Percentiles rank a stretch among this genome's conserved stretches.
phyloP scores from a whole-genome alignment of 2,329 filamentous ascomycete genomes.

The Colletotrichum theobromicola region DNA sequence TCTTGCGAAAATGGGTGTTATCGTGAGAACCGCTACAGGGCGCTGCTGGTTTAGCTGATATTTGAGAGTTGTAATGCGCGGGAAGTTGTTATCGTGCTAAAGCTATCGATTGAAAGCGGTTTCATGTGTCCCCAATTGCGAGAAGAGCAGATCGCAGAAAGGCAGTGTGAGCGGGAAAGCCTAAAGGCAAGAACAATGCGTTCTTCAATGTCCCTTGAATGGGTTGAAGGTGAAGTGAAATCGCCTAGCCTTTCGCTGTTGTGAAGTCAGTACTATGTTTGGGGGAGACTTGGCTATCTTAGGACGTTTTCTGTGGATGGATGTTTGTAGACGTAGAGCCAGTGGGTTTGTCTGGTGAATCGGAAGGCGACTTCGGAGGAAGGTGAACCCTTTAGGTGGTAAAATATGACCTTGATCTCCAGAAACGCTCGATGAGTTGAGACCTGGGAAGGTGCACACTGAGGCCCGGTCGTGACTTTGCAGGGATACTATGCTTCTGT shows the following conservation, averaged over 20 bases:
- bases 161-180: accelerated
- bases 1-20: too few species aligned
- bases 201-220: background rate
- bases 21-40: too few species aligned
- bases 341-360: background rate
- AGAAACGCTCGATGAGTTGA: accelerated
- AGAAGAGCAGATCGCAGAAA: background rate
- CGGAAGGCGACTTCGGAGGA: background rate
- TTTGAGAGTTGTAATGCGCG: too few species aligned
- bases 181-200: background rate
- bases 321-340: too few species aligned
- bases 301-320: too few species aligned
- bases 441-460: background rate
- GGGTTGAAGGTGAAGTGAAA: background rate
- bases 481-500: background rate
- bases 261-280: background rate
- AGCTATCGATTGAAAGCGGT: accelerated
- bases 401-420: background rate
- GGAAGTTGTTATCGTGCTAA: background rate
- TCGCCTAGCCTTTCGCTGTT: too few species aligned
- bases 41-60: too few species aligned
- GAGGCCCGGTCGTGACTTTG: background rate
- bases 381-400: background rate
- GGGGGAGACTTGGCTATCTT: background rate
- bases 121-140: background rate